Evolutionary conservation across 2,329 filamentous ascomycete genomes (phyloP), one percentile per base, ranked within the genome.

Genomic region (Microascus cirrosus): DNA sequence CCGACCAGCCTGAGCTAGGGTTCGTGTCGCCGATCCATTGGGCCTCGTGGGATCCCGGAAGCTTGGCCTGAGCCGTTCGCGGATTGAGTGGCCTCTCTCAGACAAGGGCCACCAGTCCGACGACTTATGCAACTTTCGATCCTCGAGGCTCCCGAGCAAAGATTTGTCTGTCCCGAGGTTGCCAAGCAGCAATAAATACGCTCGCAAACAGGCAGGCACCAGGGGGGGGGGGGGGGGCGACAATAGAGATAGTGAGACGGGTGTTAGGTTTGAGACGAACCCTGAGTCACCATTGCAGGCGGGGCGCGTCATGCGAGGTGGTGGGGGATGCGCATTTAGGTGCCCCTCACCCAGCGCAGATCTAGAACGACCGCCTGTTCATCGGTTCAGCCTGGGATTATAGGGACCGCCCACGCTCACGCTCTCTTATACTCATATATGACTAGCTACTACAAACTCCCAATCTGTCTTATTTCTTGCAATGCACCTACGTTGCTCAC

Each of bases 1-100:
- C 55, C 34, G 50, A 57, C 32, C 48, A 32, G 50, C 18, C 32
- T n/a, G 20, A 35, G 34, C 24, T 24, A 57, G n/a, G 32, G 25
- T 25, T 57, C 55, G 55, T 57, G 55, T 57, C 45, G 55, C 28
- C n/a, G 55, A 24, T 57, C 50, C 55, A 57, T 57, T 57, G 55
- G 55, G 25, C 36, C 45, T 24, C 25, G 15, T 20, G 42, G 42
- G 42, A 34, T 32, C 22, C 39, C 15, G 45, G 39, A 34, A 34
- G 13, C 32, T 50, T 51, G 22, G 42, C 28, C 6, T 10, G n/a
- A 11, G 39, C 36, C 15, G 36, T 32, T 8, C 28, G 28, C 8
- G 4, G 28, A 32, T 4, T 32, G 28, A 8, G 28, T 32, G 28
- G 8, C 8, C 28, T 32, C 28, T 4, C 28, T 32, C 8, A 32